Base-by-base conservation (phyloP, 179 eudicot genomes). In the Vitellaria paradoxa region DNA sequence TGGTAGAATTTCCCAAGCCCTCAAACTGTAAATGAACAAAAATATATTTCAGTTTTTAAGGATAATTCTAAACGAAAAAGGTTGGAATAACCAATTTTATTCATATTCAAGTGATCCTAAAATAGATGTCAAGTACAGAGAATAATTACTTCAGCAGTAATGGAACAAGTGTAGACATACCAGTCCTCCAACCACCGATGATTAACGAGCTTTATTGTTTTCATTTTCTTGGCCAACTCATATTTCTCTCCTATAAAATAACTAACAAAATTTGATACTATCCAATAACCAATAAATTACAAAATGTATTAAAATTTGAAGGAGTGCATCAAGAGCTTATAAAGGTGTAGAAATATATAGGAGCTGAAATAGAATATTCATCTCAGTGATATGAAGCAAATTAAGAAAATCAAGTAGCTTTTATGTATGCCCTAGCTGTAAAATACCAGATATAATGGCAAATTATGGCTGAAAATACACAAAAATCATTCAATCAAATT, bases 151-250 rank as follows among this genome's bases (percentile, higher is more conserved):
- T 12, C 71, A 55, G 20, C 15, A 70, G 59, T 30, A 62, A 78
- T 50, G 42, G 47, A 61, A 69, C 53, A 78, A 52, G 42, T 57
- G 6, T 3, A 47, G 46, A 65, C 88, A 37, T 87, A 95, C 99
- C 99, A 88, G 71, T 93, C 98, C 77, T 91, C 97, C 85, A 94
- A 78, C 97, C 99, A 95, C 5, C 26, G 79, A 81, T 89, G 92
- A 76, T 91, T 93, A 46, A 93, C 89, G 73, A 96, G 87, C 86
- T 90, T 93, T 80, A 92, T 89, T 80, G 12, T 83, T 75, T 77
- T 77, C 68, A 86, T 46, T 82, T 78, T 93, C 83, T 84, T 88
- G 78, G 96, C 99, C 78, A 91, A 82, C 66, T 85, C 90, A 86
- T 91, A 96, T 80, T 96, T 96, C 81, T 96, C 98, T 70, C 99